These are phyloP conservation scores for Clonostachys chloroleuca DNA, from an alignment of 2,329 filamentous ascomycete species.

Conservation along the genomic window DNA sequence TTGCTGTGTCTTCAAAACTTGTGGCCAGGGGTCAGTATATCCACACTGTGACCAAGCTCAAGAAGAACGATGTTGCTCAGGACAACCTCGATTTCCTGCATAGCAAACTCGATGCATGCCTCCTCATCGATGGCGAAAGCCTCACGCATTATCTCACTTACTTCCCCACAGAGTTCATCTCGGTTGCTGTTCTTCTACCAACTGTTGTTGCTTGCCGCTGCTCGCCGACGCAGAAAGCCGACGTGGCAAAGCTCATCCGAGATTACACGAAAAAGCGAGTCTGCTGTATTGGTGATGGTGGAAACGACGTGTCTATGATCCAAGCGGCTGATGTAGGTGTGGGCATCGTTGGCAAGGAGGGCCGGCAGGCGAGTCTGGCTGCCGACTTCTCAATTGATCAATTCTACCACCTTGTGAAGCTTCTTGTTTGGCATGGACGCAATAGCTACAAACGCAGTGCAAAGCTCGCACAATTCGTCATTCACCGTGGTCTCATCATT, in stretches of 20 bases:
- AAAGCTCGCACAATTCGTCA: constrained; percentile 96
- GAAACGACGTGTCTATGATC: constrained; percentile 99
- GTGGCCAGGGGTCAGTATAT: constrained; percentile 94
- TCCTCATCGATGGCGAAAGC: constrained; percentile 93
- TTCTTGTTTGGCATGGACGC: constrained; percentile 97
- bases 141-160: constrained; percentile 78
- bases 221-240: constrained; percentile 94
- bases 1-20: constrained; percentile 90
- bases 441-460: constrained; percentile 96
- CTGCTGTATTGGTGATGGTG: constrained; percentile 95
- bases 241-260: constrained; percentile 86
- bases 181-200: constrained; percentile 79
- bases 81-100: constrained; percentile 86
- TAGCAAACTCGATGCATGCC: constrained; percentile 79
- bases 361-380: constrained; percentile 86
- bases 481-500: constrained; percentile 94
- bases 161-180: constrained; percentile 82
- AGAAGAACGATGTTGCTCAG: constrained; percentile 77
- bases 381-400: constrained; percentile 97
- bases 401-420: constrained; percentile 90
- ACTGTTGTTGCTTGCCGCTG: constrained; percentile 95
- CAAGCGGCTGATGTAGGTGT: constrained; percentile 97
- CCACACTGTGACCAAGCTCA: constrained; percentile 84
- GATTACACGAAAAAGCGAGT: constrained; percentile 90
- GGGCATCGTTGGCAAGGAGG: constrained; percentile 97